Percentiles rank a stretch among this genome's conserved stretches.
phyloP scores from a whole-genome alignment of 306 rosid genomes.

The Boehmeria nivea region DNA sequence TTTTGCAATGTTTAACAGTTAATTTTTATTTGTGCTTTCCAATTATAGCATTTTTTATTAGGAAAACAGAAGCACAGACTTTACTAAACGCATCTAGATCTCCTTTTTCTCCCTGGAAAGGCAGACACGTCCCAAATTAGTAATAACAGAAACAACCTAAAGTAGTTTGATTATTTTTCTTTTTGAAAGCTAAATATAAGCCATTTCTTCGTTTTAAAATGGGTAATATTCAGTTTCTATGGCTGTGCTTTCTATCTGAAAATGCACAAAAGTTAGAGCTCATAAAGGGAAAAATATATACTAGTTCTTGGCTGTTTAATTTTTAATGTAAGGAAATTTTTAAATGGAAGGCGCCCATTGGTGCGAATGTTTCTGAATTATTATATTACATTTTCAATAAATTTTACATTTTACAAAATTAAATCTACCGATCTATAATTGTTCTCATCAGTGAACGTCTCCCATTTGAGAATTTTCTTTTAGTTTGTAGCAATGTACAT shows the following conservation, averaged over 20 bases:
- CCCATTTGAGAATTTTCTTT: too few species aligned
- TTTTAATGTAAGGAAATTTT: too few species aligned
- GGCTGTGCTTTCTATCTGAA: neutral
- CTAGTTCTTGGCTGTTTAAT: neutral
- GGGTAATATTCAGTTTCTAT: neutral
- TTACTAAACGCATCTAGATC: slow-evolving; percentile 1
- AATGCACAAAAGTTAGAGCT: neutral
- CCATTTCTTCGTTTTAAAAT: neutral
- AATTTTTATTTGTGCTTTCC: slow-evolving; percentile 5
- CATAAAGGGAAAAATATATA: too few species aligned
- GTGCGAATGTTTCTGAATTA: too few species aligned
- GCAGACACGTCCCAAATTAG: slow-evolving; percentile 3
- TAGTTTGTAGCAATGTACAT: too few species aligned
- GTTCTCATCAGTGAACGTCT: too few species aligned
- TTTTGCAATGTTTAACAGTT: neutral
- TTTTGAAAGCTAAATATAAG: neutral
- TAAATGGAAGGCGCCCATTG: too few species aligned
- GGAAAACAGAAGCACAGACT: neutral
- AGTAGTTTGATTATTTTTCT: neutral
- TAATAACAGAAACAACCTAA: neutral
- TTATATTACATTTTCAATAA: too few species aligned
- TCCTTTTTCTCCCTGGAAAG: neutral
- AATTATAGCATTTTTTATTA: neutral
- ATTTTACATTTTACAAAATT: too few species aligned
- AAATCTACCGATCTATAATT: too few species aligned